These are phyloP conservation scores for Globisporangium cylindrosporum DNA, from an alignment of 352 stramenopile genomes.

Conservation along the genomic window DNA sequence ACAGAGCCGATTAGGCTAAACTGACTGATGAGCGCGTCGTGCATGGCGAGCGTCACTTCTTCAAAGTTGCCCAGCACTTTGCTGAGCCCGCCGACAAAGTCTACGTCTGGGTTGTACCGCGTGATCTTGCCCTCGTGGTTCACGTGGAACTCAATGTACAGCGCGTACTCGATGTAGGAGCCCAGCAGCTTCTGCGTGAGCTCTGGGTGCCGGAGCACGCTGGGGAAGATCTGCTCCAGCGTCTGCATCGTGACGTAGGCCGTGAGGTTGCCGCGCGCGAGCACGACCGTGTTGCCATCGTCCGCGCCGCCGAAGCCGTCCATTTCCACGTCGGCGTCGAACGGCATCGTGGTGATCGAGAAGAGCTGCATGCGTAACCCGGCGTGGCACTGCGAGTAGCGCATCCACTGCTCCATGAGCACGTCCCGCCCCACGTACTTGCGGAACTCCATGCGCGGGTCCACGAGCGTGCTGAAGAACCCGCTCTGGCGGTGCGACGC, in stretches of 20 bases:
- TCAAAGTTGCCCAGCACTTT: constrained; percentile 16
- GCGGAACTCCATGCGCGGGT: constrained; percentile 18
- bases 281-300: background rate
- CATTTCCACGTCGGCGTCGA: background rate
- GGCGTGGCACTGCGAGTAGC: constrained; percentile 20
- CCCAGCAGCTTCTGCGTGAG: constrained; percentile 16
- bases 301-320: background rate
- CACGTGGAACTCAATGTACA: constrained; percentile 20
- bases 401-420: constrained; percentile 21
- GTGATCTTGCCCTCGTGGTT: constrained; percentile 12
- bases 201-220: constrained; percentile 3
- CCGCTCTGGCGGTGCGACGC: constrained; percentile 11
- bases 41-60: constrained; percentile 7
- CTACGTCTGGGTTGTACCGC: constrained; percentile 18
- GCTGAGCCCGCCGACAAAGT: constrained; percentile 20
- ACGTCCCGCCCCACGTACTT: constrained; percentile 12
- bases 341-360: background rate
- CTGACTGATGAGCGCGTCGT: constrained; percentile 11
- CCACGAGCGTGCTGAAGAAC: constrained; percentile 16
- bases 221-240: constrained; percentile 19
- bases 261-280: constrained; percentile 11
- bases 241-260: constrained; percentile 19
- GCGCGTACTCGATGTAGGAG: constrained; percentile 23
- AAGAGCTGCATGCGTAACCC: constrained; percentile 14
- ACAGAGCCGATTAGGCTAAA: constrained; percentile 13